Evolutionary conservation across 1,284 basidiomycete genomes (phyloP).

Genomic region (Rhodotorula sp.): DNA sequence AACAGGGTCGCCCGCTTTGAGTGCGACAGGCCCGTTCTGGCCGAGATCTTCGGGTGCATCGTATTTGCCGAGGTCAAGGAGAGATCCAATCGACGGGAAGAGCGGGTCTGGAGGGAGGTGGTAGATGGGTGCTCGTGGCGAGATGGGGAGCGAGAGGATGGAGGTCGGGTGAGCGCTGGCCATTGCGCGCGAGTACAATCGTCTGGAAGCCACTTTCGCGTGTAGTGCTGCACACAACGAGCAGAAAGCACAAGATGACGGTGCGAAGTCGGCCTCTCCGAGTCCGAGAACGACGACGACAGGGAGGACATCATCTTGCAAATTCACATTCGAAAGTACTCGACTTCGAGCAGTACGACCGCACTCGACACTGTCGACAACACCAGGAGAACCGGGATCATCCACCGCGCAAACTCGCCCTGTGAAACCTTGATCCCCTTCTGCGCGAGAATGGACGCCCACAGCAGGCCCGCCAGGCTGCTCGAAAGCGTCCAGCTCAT

Average conservation of each 20-base stretch:
- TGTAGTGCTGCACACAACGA: not conserved
- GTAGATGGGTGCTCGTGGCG: constrained; percentile 33
- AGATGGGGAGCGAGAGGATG: constrained; percentile 33
- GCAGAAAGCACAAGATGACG: not conserved
- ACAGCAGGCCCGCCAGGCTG: constrained; percentile 84
- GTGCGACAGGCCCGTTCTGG: constrained; percentile 24
- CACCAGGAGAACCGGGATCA: constrained; percentile 54
- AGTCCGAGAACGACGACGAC: too few species aligned
- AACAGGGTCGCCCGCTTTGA: constrained; percentile 30
- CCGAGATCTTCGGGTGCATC: constrained; percentile 24
- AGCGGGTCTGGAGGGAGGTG: constrained; percentile 39
- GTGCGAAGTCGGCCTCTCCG: not conserved
- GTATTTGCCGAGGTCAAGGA: constrained; percentile 28
- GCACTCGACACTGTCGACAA: constrained; percentile 45
- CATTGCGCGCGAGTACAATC: not conserved
- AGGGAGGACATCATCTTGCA: not conserved
- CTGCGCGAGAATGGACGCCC: constrained; percentile 73
- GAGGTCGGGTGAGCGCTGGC: not conserved
- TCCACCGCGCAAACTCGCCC: constrained; percentile 69
- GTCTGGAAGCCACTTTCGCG: too few species aligned
- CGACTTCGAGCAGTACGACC: constrained; percentile 45
- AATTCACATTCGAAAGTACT: constrained; percentile 7
- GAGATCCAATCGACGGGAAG: constrained; percentile 18
- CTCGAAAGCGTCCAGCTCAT: constrained; percentile 87
- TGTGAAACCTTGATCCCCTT: constrained; percentile 71